Evolutionary conservation across 495 filamentous ascomycete genomes (phyloP), one percentile per base, ranked within the genome.

Genomic region (Annulohypoxylon moriforme): DNA sequence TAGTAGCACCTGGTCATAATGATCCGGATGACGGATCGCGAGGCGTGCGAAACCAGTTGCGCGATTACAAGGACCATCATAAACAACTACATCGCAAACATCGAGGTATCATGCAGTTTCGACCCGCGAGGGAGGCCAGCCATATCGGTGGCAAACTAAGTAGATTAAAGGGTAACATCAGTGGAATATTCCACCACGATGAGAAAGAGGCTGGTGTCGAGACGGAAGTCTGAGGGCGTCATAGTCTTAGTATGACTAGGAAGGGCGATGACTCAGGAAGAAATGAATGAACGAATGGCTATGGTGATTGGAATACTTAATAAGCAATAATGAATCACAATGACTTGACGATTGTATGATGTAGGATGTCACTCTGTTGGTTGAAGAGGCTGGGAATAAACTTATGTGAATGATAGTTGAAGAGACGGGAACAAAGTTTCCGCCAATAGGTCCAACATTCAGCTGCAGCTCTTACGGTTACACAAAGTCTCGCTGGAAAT

Each of bases 81-180:
- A 84, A 84, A 69, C 80, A 85, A 49, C 82, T 90, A 67, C 87
- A 89, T 73, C 78, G 90, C 52, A 89, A 87, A 73, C 89, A 91
- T 69, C 77, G 88, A 24, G 90, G 89, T 1, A 67, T 91, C 59
- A 91, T 91, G 89, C 90, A 91, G 76, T 92, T 89, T 88, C 88
- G 86, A 75, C 86, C 88, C 22, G 87, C 86, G 60, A 72, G 89
- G 71, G 85, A 87, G 71, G 78, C 85, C 63, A 85, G 87, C 69
- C 90, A 90, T 71, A 82, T 88, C 24, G 86, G 85, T 49, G 86
- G 87, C 47, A 84, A 91, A 75, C 76, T 85, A 3, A 85, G 82
- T 63, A 77, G 87, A 60, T 83, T 85, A 0, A 82, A 86, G 60
- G 81, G 82, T 56, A 89, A 84, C 68, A 67, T 91, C 46, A 83